Conservation (phyloP, 257 asterid species). For the Fraxinus americana region DNA sequence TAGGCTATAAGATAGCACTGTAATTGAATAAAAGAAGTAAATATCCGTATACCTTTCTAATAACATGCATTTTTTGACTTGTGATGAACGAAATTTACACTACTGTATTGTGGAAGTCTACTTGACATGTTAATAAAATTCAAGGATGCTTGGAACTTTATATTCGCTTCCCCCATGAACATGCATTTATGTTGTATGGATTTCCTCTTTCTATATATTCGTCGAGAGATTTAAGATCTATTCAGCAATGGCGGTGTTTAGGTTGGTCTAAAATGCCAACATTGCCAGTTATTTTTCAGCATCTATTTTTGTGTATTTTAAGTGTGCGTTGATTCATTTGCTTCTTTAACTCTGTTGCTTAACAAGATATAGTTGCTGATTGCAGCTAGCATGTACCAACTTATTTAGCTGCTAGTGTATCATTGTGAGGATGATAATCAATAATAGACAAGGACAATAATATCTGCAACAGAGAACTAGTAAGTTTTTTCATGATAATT, state of each 20-base stretch:
- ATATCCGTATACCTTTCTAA: not conserved
- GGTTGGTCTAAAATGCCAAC: not conserved
- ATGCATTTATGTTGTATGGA: not conserved
- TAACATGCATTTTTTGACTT: not conserved
- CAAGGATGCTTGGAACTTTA: not conserved
- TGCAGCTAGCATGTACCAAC: not conserved
- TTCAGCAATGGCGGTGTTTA: not conserved
- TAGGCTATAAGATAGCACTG: constrained; percentile 12
- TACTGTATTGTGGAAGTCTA: not conserved
- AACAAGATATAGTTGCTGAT: not conserved
- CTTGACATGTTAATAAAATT: not conserved
- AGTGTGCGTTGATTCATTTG: not conserved
- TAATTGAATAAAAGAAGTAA: constrained; percentile 9
- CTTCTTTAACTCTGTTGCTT: not conserved
- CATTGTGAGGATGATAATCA: not conserved
- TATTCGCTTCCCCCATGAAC: not conserved
- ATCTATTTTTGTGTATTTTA: not conserved
- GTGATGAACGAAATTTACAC: not conserved
- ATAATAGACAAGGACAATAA: not conserved
- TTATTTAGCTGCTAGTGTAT: not conserved
- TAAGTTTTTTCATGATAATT: not conserved
- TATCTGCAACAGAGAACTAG: not conserved
- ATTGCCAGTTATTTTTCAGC: not conserved
- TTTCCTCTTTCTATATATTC: not conserved
- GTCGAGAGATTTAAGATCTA: not conserved